Base-by-base conservation (phyloP, 2,329 filamentous ascomycete species). In the Aspergillus pseudotamarii region DNA sequence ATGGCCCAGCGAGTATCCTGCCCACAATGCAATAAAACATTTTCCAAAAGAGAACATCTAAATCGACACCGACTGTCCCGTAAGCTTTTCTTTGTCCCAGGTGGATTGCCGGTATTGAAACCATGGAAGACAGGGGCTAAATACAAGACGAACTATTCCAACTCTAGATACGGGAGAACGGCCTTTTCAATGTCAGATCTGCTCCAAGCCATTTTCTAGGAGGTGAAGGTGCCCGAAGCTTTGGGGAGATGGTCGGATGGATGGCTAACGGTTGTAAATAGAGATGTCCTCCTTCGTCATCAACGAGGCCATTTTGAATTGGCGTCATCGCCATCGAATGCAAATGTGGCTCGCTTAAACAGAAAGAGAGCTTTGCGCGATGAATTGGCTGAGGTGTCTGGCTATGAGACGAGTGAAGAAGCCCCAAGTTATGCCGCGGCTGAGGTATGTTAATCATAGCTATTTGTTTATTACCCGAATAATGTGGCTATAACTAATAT, bases 1-100 rank as follows among this genome's bases (percentile, higher is more conserved):
- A 53, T 53, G 50, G 50, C 50, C 12, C 26, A 53, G 19, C 30
- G 51, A 36, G 32, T 54, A 23, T 54, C 51, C 19, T 54, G 51
- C 32, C 51, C 51, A 12, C 51, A 54, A 34, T 54, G 51, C 51
- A 54, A 23, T 54, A 54, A 54, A 10, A 54, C 51, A 9, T 54
- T 54, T 23, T 54, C 51, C 10, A 54, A 54, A 23, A 36, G 30
- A 54, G 51, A 54, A 32, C 51, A 54, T 36, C 16, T 54, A 36
- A 54, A 54, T 23, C 51, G 51, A 23, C 51, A 54, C 51, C 51
- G 51, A 1, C 21, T 54, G 51, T 36, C 51, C 19, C 51, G 51
- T 54, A 54, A 54, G 51, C 28, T 36, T 9, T 36, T 21, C 19
- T 54, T 36, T 36, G 11, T 54, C 19, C 46, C 16, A n/a, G 12